phyloP scores from a whole-genome alignment of 345 rosid species.

The Populus simonii region DNA sequence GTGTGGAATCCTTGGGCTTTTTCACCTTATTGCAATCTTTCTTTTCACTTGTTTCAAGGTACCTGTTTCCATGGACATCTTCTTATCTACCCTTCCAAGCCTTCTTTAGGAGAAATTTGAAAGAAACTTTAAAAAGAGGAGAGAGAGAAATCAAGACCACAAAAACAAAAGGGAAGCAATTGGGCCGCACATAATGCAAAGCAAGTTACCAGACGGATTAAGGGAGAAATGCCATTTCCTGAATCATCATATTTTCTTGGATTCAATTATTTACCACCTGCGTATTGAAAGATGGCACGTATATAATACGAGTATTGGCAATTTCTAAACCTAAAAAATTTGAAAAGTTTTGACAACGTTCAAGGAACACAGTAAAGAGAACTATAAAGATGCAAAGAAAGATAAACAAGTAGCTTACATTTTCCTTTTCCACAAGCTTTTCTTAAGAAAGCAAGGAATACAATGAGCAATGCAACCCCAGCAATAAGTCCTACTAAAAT shows the following conservation, averaged over 20 bases:
- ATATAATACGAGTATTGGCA: background rate
- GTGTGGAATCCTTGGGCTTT: conserved; percentile 21
- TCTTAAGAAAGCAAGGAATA: conserved; percentile 64
- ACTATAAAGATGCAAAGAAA: background rate
- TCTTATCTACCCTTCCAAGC: conserved; percentile 14
- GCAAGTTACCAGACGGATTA: conserved; percentile 11
- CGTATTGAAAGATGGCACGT: background rate
- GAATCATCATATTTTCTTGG: background rate
- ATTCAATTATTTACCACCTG: conserved; percentile 41
- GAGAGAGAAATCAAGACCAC: conserved; percentile 9
- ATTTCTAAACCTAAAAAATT: background rate
- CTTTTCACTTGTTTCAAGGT: conserved; percentile 29
- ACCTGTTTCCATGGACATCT: conserved; percentile 20
- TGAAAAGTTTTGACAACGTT: background rate
- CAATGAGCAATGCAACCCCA: conserved; percentile 70
- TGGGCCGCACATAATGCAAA: conserved; percentile 1
- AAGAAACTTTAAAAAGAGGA: background rate
- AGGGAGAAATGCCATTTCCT: background rate
- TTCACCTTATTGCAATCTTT: conserved; percentile 20
- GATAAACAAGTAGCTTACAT: conserved; percentile 31
- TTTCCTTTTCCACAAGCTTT: conserved; percentile 56
- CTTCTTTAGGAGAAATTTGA: conserved; percentile 4
- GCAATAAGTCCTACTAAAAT: conserved; percentile 83
- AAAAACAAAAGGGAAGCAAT: conserved; percentile 7
- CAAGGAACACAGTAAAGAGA: background rate